A percentile compares a stretch with the other conserved stretches of the same genome.
phyloP scores from a whole-genome alignment of 2,329 filamentous ascomycete genomes.

The Dactylellina drechsleri region DNA sequence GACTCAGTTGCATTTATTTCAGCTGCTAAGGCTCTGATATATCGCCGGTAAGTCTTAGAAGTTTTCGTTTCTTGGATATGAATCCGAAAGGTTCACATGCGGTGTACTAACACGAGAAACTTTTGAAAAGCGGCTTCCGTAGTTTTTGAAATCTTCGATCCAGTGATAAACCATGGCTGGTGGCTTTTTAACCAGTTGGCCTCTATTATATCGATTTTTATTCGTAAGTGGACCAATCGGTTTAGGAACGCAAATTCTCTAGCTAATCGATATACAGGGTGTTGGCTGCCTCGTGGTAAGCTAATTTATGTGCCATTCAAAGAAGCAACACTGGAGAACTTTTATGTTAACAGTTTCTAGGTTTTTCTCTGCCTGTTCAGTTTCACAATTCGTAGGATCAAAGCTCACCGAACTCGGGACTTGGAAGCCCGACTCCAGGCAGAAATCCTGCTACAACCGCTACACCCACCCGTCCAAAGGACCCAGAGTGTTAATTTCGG shows the following conservation, averaged over 20 bases:
- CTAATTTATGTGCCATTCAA: no score
- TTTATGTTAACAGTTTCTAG: neutral
- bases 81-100: no score
- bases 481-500: conserved; percentile 44
- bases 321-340: neutral
- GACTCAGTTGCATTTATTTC: neutral
- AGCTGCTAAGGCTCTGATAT: no score
- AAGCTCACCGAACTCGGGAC: conserved; percentile 4
- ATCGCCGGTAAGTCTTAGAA: no score
- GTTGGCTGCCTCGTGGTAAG: conserved; percentile 25
- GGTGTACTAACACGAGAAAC: no score
- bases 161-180: conserved; percentile 20
- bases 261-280: conserved; percentile 7
- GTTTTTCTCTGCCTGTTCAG: conserved; percentile 13
- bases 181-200: conserved; percentile 31
- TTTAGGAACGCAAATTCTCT: neutral
- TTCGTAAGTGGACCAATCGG: conserved; percentile 33
- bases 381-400: conserved; percentile 14
- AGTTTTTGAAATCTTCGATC: no score
- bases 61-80: no score
- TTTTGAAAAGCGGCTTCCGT: no score
- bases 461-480: conserved; percentile 8
- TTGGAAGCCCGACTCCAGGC: conserved; percentile 24
- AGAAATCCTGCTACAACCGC: conserved; percentile 20
- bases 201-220: conserved; percentile 26